Base-by-base conservation (phyloP, 139 green algal genomes). In the Axilococcus clingmanii region DNA sequence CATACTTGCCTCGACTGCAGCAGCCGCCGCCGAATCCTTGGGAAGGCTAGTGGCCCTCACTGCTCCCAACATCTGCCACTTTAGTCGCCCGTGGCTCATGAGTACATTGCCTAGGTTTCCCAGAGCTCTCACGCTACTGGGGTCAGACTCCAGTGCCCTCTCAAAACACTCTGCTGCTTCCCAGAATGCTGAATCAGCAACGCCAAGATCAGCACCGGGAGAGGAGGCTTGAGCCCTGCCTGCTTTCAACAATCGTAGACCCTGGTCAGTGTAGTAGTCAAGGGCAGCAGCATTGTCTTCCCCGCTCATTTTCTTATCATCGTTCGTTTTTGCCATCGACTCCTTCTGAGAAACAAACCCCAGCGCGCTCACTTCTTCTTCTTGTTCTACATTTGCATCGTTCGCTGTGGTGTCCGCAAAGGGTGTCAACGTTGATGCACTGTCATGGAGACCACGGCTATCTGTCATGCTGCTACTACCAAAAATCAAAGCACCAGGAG, bases 21-120 rank as follows among this genome's bases (percentile, higher is more conserved):
- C 34, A 15, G 16, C 28, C 3, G 40, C 41, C 23, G 60, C 52
- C 15, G 49, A 28, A 15, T 27, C 29, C 44, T 53, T 14, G 16
- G 40, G 37, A n/a, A 37, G 40, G 20, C 53, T 24, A n/a, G 24
- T 12, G 14, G 22, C n/a, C 47, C 17, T 40, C 20, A 17, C 17
- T 19, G 24, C 34, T 30, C n/a, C 24, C 11, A 35, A 22, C 46
- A 65, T 40, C 38, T 55, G 59, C 23, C 43, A 45, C 33, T 63
- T 63, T 22, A 62, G 27, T 47, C 38, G 42, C 28, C 44, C 62
- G 19, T 48, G 36, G 15, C 54, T 48, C 47, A 61, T 54, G 22
- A 70, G 47, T 15, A 54, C 40, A 38, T 70, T 70, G 19, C 62
- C 62, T 54, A 30, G 36, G 22, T 70, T 70, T 27, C 62, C 62